phyloP scores from a whole-genome alignment of 345 rosid species.

The Alliaria petiolata region DNA sequence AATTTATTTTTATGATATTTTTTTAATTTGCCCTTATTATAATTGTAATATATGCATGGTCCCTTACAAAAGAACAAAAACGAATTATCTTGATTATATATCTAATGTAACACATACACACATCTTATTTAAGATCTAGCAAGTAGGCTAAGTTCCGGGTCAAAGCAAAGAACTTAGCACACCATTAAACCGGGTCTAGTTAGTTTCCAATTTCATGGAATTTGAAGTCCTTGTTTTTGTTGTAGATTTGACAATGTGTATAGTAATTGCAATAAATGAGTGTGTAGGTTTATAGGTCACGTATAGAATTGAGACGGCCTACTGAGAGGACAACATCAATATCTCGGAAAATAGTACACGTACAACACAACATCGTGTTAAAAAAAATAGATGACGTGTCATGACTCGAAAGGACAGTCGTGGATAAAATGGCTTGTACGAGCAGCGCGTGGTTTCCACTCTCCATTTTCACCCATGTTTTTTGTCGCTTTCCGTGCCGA shows the following conservation, averaged over 20 bases:
- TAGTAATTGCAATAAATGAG: constrained; percentile 1
- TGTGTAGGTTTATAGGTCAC: background rate
- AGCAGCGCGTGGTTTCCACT: constrained; percentile 9
- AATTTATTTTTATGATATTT: too few relatives aligned
- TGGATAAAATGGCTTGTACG: background rate
- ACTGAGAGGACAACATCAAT: background rate
- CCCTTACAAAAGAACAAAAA: background rate
- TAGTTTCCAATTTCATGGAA: background rate
- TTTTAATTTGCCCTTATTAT: too few relatives aligned
- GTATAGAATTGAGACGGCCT: background rate
- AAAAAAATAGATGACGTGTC: constrained; percentile 3
- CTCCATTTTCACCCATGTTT: background rate
- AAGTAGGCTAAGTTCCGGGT: constrained; percentile 13
- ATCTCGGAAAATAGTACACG: constrained; percentile 7
- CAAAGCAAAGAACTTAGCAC: background rate
- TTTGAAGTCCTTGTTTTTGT: background rate
- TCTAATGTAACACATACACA: background rate
- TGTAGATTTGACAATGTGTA: background rate
- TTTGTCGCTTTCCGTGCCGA: constrained; percentile 20
- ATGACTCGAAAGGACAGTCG: constrained; percentile 2
- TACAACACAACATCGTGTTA: background rate
- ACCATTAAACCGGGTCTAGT: background rate
- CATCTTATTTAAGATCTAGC: background rate
- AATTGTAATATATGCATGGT: background rate
- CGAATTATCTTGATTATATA: background rate